These are phyloP conservation scores for Priceomyces fermenticarens DNA, from an alignment of 805 yeast species.

Conservation along the genomic window DNA sequence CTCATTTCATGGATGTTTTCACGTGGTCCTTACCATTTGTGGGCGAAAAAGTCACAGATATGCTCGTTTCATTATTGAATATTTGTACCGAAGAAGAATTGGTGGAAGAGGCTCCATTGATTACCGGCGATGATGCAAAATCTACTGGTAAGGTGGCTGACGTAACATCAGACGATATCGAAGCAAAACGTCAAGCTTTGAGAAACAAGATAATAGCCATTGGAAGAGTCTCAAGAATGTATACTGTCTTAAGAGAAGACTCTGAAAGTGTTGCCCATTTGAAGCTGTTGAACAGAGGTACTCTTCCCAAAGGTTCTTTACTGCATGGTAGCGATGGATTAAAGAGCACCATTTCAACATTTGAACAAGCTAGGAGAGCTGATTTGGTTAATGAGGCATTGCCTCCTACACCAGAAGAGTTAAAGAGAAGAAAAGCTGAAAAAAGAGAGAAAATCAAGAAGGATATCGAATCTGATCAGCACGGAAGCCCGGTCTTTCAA, in stretches of 20 bases:
- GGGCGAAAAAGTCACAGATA: constrained; percentile 93
- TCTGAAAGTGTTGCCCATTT: constrained; percentile 80
- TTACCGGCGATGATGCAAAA: constrained; percentile 4
- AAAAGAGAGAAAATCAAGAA: constrained; percentile 41
- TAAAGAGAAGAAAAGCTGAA: constrained; percentile 42
- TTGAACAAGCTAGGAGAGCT: constrained; percentile 78
- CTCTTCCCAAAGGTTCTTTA: constrained; percentile 80
- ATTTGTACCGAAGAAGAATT: constrained; percentile 95
- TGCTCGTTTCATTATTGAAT: constrained; percentile 83
- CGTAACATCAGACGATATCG: constrained; percentile 18
- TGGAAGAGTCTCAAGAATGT: constrained; percentile 94
- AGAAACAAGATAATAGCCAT: constrained; percentile 90
- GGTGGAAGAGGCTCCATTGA: constrained; percentile 51
- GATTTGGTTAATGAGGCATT: constrained; percentile 83
- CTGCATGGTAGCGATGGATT: constrained; percentile 82
- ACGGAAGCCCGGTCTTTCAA: constrained; percentile 36
- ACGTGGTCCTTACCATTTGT: constrained; percentile 98
- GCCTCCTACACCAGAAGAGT: constrained; percentile 75
- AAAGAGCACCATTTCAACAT: constrained; percentile 61
- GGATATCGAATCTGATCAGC: constrained; percentile 28
- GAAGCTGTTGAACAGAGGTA: constrained; percentile 70
- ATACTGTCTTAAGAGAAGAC: constrained; percentile 81
- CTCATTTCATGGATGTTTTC: constrained; percentile 95
- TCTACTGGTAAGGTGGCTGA: background rate
- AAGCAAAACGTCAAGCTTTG: constrained; percentile 48